phyloP scores from a whole-genome alignment of 257 asterid species.

The Lantana camara region DNA sequence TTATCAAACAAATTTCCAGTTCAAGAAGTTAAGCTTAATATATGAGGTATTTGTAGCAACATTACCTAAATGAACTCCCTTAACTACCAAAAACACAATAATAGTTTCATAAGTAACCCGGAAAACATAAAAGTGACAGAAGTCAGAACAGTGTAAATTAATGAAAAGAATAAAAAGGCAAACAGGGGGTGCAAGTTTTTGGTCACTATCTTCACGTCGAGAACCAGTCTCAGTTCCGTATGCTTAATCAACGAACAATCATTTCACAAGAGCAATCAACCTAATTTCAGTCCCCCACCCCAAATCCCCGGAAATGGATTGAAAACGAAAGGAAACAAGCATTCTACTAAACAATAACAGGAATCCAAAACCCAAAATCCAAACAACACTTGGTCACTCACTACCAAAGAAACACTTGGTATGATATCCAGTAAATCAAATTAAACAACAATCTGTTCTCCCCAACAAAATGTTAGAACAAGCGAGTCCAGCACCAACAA shows the following conservation, averaged over 20 bases:
- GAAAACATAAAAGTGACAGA: neutral
- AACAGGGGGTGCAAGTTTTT: neutral
- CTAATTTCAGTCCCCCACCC: too few relatives aligned
- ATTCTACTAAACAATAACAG: too few relatives aligned
- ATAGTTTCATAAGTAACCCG: neutral
- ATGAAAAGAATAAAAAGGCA: neutral
- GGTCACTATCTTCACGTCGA: neutral
- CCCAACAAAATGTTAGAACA: neutral
- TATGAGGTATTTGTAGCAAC: neutral
- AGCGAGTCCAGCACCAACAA: neutral
- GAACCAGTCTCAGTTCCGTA: neutral
- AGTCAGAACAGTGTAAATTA: neutral
- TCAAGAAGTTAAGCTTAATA: neutral
- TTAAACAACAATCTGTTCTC: neutral
- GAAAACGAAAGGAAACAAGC: too few relatives aligned
- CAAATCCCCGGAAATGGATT: too few relatives aligned
- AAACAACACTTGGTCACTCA: too few relatives aligned
- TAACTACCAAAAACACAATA: neutral
- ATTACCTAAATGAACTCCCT: slow-evolving; percentile 1
- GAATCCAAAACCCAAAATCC: neutral
- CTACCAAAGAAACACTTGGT: too few relatives aligned
- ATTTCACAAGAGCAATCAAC: neutral
- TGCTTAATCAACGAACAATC: neutral
- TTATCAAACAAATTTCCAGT: neutral
- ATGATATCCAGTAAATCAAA: neutral